Evolutionary conservation across 192 early-diverging fungal species (phyloP), one percentile per base, ranked within the genome.

Genomic region (Coemansia sp.): DNA sequence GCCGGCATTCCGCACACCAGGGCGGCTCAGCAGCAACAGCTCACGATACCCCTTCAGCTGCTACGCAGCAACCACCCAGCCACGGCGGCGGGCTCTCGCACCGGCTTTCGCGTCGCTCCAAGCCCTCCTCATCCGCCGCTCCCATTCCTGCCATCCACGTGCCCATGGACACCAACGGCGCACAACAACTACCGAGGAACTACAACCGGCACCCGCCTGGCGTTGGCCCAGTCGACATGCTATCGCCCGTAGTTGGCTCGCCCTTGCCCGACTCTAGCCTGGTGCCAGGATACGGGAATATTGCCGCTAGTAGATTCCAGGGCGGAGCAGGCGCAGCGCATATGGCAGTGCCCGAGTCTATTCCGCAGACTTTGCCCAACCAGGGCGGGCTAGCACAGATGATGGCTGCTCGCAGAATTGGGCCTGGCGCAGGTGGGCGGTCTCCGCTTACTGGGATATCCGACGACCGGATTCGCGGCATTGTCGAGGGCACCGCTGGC

Each of bases 341-440:
- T 37, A 66, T 72, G 56, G 80, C 63, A 4, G 67, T 83, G 56
- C 80, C 80, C 4, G 80, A 83, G 58, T 63, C 71, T 25, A 77
- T 83, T 31, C 80, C 80, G 58, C 75, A 77, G 62, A 83, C 80
- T 0, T 56, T 83, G 65, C 80, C 80, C n/a, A 78, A 74, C 64
- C 74, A 83, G 54, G 72, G 76, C 37, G 80, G 80, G 31, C 32
- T 83, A 40, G 80, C 74, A 25, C 74, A 78, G 42, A 77, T 83
- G 59, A 83, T 83, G 80, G 76, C 68, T 31, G 75, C 80, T 17
- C 75, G 75, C 20, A 71, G 64, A 24, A 71, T 75, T 29, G 69
- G 65, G 17, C 68, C 64, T 14, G 80, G 69, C 1, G 80, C 56
- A n/a, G 65, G 38, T 4, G 76, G 71, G 22, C 68, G 69, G 46